These are phyloP conservation scores for Pichia thaimueangensis DNA, from an alignment of 805 yeast genomes.

Conservation along the genomic window DNA sequence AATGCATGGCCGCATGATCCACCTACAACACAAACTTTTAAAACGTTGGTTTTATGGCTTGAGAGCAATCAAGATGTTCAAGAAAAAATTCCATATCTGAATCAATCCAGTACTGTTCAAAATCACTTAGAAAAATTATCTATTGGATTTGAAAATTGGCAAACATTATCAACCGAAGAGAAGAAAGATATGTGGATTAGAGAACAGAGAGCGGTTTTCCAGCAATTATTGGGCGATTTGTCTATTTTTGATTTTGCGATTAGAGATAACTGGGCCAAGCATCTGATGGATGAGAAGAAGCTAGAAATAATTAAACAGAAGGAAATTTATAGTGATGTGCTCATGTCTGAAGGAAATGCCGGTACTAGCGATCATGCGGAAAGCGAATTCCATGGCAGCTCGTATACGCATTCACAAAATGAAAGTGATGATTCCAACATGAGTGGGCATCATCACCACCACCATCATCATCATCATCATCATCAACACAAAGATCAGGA, in stretches of 20 bases:
- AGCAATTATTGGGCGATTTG: slow-evolving; percentile 35
- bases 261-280: slow-evolving; percentile 35
- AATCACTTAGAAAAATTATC: slow-evolving; percentile 28
- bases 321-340: slow-evolving; percentile 1
- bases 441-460: background rate
- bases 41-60: slow-evolving; percentile 24
- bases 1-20: slow-evolving; percentile 48
- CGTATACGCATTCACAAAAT: slow-evolving; percentile 2
- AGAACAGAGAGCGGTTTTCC: slow-evolving; percentile 39
- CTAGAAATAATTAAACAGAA: slow-evolving; percentile 1
- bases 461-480: too few relatives aligned
- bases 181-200: slow-evolving; percentile 39
- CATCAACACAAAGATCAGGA: too few relatives aligned
- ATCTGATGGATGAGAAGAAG: slow-evolving; percentile 19
- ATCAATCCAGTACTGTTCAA: slow-evolving; percentile 9
- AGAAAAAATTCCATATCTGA: slow-evolving; percentile 18
- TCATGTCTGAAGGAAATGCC: slow-evolving; percentile 3
- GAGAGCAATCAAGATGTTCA: slow-evolving; percentile 18
- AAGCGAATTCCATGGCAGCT: background rate
- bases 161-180: slow-evolving; percentile 28
- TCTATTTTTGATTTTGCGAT: slow-evolving; percentile 39
- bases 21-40: slow-evolving; percentile 41
- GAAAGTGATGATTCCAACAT: slow-evolving; percentile 1
- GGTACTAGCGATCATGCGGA: slow-evolving; percentile 1
- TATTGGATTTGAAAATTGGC: slow-evolving; percentile 43